These are phyloP conservation scores for Lindgomyces ingoldianus DNA, from an alignment of 495 filamentous ascomycete genomes.

Conservation along the genomic window DNA sequence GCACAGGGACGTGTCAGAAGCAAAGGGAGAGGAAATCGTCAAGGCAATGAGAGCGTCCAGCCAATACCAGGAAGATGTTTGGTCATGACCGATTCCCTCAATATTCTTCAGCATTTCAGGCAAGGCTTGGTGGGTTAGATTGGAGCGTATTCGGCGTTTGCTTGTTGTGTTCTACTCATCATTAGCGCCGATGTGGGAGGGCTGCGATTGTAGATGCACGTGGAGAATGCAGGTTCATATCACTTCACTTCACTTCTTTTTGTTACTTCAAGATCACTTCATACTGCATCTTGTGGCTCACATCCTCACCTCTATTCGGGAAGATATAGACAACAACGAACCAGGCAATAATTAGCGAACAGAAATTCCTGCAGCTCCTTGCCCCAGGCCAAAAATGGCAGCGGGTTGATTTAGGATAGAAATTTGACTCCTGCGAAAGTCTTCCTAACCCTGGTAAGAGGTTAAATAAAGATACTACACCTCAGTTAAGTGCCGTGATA, in stretches of 20 bases:
- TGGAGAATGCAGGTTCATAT: not conserved
- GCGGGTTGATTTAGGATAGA: too few relatives aligned
- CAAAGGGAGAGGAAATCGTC: slow-evolving; percentile 91
- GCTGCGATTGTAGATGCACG: not conserved
- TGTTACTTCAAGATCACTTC: not conserved
- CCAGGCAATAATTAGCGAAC: slow-evolving; percentile 12
- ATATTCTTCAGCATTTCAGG: slow-evolving; percentile 19
- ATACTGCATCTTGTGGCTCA: not conserved
- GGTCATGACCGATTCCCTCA: slow-evolving; percentile 35
- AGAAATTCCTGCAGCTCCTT: too few relatives aligned
- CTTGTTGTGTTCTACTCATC: not conserved
- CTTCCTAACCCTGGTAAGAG: too few relatives aligned
- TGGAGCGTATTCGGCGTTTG: slow-evolving; percentile 24
- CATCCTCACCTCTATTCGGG: not conserved
- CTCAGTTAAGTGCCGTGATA: too few relatives aligned
- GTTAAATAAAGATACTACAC: too few relatives aligned
- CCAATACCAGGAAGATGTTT: slow-evolving; percentile 78
- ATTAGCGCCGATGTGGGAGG: not conserved
- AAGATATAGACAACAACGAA: slow-evolving; percentile 8
- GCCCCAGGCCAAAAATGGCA: too few relatives aligned
- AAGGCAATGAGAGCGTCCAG: slow-evolving; percentile 92
- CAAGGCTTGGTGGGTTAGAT: slow-evolving; percentile 14
- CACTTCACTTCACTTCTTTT: not conserved
- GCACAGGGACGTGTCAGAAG: slow-evolving; percentile 74
- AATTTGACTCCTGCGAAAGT: too few relatives aligned